Base-by-base conservation (phyloP, 2,329 filamentous ascomycete species). In the Eutypella sp. region DNA sequence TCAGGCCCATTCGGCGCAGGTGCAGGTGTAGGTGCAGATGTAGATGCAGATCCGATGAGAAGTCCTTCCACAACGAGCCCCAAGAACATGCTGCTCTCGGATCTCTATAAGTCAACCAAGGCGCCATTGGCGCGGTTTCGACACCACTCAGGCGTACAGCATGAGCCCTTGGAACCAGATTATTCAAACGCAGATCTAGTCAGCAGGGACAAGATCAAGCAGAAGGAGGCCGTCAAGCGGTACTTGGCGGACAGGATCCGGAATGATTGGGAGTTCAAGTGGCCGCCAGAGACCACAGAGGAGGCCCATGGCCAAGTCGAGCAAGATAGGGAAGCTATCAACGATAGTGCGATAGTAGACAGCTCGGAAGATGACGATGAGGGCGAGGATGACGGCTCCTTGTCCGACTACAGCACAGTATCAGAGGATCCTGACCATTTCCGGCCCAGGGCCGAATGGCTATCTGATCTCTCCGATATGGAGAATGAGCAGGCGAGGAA, bases 101-200 rank as follows among this genome's bases (percentile, higher is more conserved):
- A 79, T 57, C 68, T 81, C 42, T 81, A 80, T 63, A 80, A 74
- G 63, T 74, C 72, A 42, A 73, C 75, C 34, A 75, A 72, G 57
- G 74, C 73, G 34, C 74, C 76, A 9, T 65, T 80, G 45, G 68
- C 71, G 47, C 78, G 76, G 57, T 62, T 79, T 46, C 74, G 76
- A 31, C 68, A 68, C 51, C 60, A 56, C 54, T 61, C 55, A 50
- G 61, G 49, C 48, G 57, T 45, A 44, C 57, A 49, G 60, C 57
- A 45, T 44, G 47, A 50, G 60, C 57, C 45, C 42, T 47, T 50
- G 38, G 50, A 52, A 40, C 53, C 66, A 37, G 69, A 81, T 55
- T 77, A 81, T 55, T n/a, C n/a, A n/a, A 76, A 84, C 49, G 72
- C 77, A 18, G 81, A 84, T 57, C 69, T 85, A 5, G 63, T 81